Base-by-base conservation (phyloP, 352 stramenopile species). In the Pythium angustatum region DNA sequence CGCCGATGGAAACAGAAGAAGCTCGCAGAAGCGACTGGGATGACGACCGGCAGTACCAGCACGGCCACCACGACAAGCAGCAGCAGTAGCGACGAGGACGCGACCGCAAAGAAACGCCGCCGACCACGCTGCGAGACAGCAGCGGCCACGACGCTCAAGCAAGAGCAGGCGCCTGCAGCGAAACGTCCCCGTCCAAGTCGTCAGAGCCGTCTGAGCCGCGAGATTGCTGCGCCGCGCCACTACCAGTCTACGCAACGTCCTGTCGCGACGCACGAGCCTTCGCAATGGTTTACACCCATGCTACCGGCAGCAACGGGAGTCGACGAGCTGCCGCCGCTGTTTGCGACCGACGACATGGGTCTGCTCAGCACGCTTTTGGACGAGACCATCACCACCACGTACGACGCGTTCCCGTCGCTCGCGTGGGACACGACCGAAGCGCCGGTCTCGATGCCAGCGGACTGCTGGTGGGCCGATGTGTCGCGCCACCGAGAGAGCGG, bases 1-100 rank as follows among this genome's bases (percentile, higher is more conserved):
- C 31, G 52, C 19, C 52, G 52, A 2, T 59, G 52, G 52, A 59
- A 59, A 17, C 34, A 59, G 17, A 59, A 59, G 38, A 59, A 59
- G 26, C 52, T 38, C 24, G 26, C 22, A 14, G 21, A 19, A 7
- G 33, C 33, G n/a, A n/a, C n/a, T n/a, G n/a, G n/a, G n/a, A n/a
- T n/a, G n/a, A n/a, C n/a, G n/a, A n/a, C n/a, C n/a, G n/a, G n/a
- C n/a, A n/a, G n/a, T n/a, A n/a, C n/a, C n/a, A n/a, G n/a, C n/a
- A n/a, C n/a, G n/a, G n/a, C n/a, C n/a, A n/a, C n/a, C n/a, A n/a
- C n/a, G n/a, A n/a, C n/a, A n/a, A n/a, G n/a, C 5, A 5, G 14
- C 19, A 47, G 4, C 50, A 33, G 14, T 21, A 41, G 50, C 26
- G 21, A 45, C 26, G 50, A 58, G 17, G 31, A 14, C 14, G 15